Conservation (phyloP, 2,329 filamentous ascomycete genomes). For the Penicillium sp. region DNA sequence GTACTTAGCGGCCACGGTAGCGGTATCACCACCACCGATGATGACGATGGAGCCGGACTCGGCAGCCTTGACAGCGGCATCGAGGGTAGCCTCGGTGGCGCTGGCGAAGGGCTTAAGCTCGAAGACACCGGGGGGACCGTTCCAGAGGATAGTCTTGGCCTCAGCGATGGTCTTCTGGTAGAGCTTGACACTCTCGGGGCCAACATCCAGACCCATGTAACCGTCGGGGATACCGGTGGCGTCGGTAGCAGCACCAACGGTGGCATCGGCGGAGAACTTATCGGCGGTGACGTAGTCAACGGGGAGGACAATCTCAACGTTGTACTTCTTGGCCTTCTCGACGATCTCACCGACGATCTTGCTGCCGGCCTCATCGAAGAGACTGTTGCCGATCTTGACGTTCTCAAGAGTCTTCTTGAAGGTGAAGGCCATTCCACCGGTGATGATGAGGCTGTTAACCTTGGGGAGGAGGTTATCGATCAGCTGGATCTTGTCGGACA, state of each 20-base stretch:
- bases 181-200: conserved; percentile 80
- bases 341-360: conserved; percentile 86
- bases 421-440: conserved; percentile 98
- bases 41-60: conserved; percentile 91
- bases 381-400: conserved; percentile 82
- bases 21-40: conserved; percentile 96
- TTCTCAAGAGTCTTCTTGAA: conserved; percentile 98
- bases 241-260: conserved; percentile 78
- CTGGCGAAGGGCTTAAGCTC: conserved; percentile 93
- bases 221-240: conserved; percentile 88
- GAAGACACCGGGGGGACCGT: conserved; percentile 95
- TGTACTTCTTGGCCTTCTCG: conserved; percentile 95
- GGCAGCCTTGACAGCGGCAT: conserved; percentile 79
- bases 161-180: conserved; percentile 85
- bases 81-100: conserved; percentile 88
- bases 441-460: conserved; percentile 95
- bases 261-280: conserved; percentile 86
- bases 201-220: conserved; percentile 97
- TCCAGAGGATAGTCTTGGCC: conserved; percentile 97
- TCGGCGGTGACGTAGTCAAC: conserved; percentile 95
- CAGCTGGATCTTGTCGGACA: conserved; percentile 99
- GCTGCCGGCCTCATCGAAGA: conserved; percentile 91
- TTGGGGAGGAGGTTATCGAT: conserved; percentile 99
- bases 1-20: conserved; percentile 97
- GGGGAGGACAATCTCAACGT: conserved; percentile 91